Conservation (phyloP, 176 grass and related monocot species). For the Bonia amplexicaulis region DNA sequence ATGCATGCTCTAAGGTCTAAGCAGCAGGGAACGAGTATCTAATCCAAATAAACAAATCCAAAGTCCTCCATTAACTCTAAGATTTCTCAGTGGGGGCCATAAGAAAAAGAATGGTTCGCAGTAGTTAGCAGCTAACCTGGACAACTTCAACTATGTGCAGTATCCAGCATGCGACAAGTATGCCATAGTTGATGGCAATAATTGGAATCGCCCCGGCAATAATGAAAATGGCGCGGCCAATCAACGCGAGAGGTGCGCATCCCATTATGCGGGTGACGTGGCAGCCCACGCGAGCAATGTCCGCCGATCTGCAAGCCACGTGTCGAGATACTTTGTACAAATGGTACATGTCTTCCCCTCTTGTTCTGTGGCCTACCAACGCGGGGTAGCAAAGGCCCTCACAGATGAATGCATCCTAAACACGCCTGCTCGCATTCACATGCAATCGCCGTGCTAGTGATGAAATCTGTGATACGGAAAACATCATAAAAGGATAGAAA, state of each 20-base stretch:
- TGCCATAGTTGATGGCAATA: neutral
- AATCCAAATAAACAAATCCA: neutral
- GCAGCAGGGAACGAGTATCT: neutral
- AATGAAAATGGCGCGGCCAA: constrained; percentile 24
- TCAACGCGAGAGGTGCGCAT: neutral
- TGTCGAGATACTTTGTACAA: neutral
- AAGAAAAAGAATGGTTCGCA: neutral
- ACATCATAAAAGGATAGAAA: neutral
- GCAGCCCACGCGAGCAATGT: neutral
- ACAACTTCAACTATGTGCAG: neutral
- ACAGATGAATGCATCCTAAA: neutral
- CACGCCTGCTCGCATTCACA: neutral
- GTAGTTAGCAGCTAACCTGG: neutral
- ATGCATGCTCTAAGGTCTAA: neutral
- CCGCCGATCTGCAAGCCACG: neutral
- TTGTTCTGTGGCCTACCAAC: too few relatives aligned
- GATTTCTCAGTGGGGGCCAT: neutral
- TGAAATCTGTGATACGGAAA: neutral
- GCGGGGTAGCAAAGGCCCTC: neutral
- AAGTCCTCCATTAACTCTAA: neutral
- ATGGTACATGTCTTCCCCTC: neutral
- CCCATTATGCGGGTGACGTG: neutral
- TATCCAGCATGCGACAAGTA: neutral
- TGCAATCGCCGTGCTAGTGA: neutral
- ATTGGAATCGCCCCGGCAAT: constrained; percentile 19